Evolutionary conservation across 345 rosid species (phyloP).

Genomic region (Citrus trifoliata): DNA sequence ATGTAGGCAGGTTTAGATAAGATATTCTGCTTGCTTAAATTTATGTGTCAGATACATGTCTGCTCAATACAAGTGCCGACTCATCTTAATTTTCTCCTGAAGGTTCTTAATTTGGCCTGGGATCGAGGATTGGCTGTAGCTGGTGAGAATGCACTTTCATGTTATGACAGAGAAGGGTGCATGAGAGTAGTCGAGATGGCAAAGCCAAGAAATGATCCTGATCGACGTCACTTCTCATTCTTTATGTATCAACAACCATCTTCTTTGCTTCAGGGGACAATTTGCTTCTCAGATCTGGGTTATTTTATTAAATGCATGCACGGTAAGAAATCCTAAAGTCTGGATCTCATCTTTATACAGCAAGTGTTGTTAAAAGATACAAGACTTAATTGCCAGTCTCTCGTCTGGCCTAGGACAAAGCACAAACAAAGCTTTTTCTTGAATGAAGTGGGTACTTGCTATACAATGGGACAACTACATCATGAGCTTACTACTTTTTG

Average conservation of each 20-base stretch:
- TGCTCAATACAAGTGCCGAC: not conserved
- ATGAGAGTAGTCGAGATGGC: conserved; percentile 76
- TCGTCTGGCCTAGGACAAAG: not conserved
- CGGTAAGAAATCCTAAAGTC: conserved; percentile 39
- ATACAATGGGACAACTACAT: not conserved
- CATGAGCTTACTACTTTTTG: not conserved
- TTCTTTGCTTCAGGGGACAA: conserved; percentile 61
- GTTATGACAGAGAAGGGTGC: conserved; percentile 71
- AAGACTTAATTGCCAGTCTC: not conserved
- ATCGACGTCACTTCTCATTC: conserved; percentile 61
- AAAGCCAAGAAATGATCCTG: conserved; percentile 88
- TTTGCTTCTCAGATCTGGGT: conserved; percentile 78
- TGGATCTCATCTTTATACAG: no score
- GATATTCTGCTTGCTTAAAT: not conserved
- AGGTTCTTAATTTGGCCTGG: conserved; percentile 91
- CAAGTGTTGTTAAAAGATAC: not conserved
- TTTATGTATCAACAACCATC: conserved; percentile 81
- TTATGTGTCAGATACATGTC: not conserved
- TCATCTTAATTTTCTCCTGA: conserved; percentile 16
- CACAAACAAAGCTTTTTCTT: not conserved
- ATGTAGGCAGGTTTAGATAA: not conserved
- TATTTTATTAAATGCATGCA: conserved; percentile 77
- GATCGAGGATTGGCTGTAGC: conserved; percentile 63
- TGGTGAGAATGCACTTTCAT: conserved; percentile 68
- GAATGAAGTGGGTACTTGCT: not conserved